phyloP scores from a whole-genome alignment of 2,329 filamentous ascomycete species.

The Xylaria sp. region DNA sequence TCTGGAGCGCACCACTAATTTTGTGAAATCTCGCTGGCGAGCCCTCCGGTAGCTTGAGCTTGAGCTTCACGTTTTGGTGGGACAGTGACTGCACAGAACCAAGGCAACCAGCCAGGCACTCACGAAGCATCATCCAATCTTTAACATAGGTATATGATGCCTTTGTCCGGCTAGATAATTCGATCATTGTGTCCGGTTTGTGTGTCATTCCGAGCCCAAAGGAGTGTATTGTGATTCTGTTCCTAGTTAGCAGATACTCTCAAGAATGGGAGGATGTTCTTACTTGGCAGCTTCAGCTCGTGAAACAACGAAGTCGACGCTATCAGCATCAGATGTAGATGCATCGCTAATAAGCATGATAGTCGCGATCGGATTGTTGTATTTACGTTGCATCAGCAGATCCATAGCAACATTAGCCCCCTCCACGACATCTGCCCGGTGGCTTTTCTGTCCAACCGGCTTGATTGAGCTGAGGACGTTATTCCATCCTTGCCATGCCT shows the following conservation, averaged over 20 bases:
- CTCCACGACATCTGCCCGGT: conserved; percentile 95
- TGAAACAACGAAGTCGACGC: conserved; percentile 97
- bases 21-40: conserved; percentile 99
- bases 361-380: conserved; percentile 92
- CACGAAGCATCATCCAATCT: conserved; percentile 99
- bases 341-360: conserved; percentile 98
- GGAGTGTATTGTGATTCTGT: conserved; percentile 90
- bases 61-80: conserved; percentile 98
- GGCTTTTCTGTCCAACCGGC: conserved; percentile 94
- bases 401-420: conserved; percentile 99
- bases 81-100: conserved; percentile 92
- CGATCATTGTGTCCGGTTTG: conserved; percentile 98
- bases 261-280: conserved; percentile 50
- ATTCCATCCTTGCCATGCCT: conserved; percentile 91
- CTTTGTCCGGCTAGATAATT: conserved; percentile 93
- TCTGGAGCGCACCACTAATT: conserved; percentile 94
- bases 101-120: conserved; percentile 92
- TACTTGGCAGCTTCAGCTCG: conserved; percentile 96
- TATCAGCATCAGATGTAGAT: conserved; percentile 91
- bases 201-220: conserved; percentile 97
- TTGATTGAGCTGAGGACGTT: conserved; percentile 88
- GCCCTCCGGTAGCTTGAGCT: conserved; percentile 91
- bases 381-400: conserved; percentile 95
- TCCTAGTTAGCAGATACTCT: conserved; percentile 42
- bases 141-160: conserved; percentile 98